Evolutionary conservation across 805 yeast species (phyloP), one percentile per base, ranked within the genome.

Genomic region (Wickerhamiella occidentalis): DNA sequence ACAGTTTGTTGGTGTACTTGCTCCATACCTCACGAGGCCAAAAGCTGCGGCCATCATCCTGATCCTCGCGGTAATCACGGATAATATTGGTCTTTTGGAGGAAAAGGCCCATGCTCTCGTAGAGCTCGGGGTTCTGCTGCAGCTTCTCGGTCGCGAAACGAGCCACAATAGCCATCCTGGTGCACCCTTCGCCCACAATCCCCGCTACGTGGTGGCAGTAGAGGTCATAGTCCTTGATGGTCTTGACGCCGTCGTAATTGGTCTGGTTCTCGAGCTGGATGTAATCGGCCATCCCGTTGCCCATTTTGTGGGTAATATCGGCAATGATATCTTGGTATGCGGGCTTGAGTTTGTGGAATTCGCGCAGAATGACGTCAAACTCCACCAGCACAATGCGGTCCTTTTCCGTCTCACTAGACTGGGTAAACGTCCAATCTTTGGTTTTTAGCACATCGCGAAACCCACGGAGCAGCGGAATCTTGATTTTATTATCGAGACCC

Each of bases 151-250:
- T 76, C 36, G 84, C 83, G 61, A 85, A 86, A 13, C 71, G 64
- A 23, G 96, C 94, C 40, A 78, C 72, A 17, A 84, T 81, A 58
- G 86, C 77, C 65, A 92, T 71, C 54, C 82, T 76, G 9, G 97
- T 87, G 57, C 87, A 72, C 2, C 98, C 98, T 61, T 87, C 96
- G 51, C 99, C 98, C 37, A 92, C 97, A 48, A 92, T 72, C 1
- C 98, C 99, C 1, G 99, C 98, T 52, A 92, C 99, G 61, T 88
- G 85, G 67, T 88, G 88, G 67, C 99, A 92, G 70, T 92, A 92
- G 53, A 82, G 71, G 63, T 92, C 88, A 63, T 83, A 92, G 61
- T 87, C 97, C 53, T 75, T 71, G 41, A 84, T 64, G 1, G 96
- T 85, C 45, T 69, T 70, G 43, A 92, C 80, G 1, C 97, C 97